Base-by-base conservation (phyloP, 306 rosid species). In the Carpinus viminea region DNA sequence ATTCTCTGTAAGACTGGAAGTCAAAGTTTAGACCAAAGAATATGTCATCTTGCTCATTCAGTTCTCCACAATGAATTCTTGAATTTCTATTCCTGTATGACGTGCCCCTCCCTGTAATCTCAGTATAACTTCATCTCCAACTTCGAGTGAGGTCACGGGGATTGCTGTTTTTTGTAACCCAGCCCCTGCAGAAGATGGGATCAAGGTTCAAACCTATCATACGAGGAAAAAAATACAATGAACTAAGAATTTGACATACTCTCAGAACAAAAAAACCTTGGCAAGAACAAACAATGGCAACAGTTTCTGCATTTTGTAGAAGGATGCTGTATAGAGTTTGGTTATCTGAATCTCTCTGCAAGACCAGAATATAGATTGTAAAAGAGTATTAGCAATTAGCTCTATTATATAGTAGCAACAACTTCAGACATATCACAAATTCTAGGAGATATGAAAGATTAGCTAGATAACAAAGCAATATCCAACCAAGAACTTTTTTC, bases 41-140 rank as follows among this genome's bases (percentile, higher is more conserved):
- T 24, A 24, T 24, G 26, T 24, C 26, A 24, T 57, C 75, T 61
- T 36, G 54, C 34, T 65, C 69, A 61, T 81, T 88, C 82, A 94
- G 61, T 88, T 92, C 91, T 94, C 98, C 54, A 92, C 95, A 79
- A 94, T 94, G 72, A 94, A 94, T 81, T 92, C 98, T 81, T 84
- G 90, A 79, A 94, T 94, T 85, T 94, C 95, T 72, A 94, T 94
- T 80, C 98, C 98, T 1, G 92, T 91, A 79, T 92, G 98, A 5
- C 98, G 86, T 18, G 97, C 98, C 62, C 90, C 97, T 85, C 97
- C 97, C 79, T 89, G 97, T 74, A 94, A 17, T 82, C 97, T 86
- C 70, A 94, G 71, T 21, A 85, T 69, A 81, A 89, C 84, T 82
- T 88, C 97, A 79, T 92, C 97, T 69, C 98, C 97, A 61, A 85